Evolutionary conservation across 345 rosid species (phyloP).

Genomic region (Firmiana major): DNA sequence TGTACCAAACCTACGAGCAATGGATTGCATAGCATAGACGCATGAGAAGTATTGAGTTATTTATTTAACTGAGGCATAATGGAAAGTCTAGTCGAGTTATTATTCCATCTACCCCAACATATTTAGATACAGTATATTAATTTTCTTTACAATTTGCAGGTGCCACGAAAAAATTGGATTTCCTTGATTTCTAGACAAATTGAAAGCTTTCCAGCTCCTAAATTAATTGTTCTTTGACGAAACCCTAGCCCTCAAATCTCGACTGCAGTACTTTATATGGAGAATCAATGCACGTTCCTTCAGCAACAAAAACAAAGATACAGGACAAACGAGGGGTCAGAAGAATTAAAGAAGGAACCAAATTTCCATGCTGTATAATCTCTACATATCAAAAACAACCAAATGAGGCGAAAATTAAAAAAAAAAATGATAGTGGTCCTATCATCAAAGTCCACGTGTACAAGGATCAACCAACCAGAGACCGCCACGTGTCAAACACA

Average conservation of each 20-base stretch:
- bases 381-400: slow-evolving; percentile 5
- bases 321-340: slow-evolving; percentile 28
- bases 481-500: no score
- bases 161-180: slow-evolving; percentile 2
- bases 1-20: slow-evolving; percentile 20
- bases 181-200: slow-evolving; percentile 18
- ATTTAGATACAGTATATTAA: slow-evolving; percentile 25
- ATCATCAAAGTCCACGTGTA: no score
- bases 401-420: background rate
- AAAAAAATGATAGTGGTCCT: no score
- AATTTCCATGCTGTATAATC: slow-evolving; percentile 9
- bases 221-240: slow-evolving; percentile 19
- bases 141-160: slow-evolving; percentile 14
- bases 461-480: no score
- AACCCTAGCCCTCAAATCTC: slow-evolving; percentile 22
- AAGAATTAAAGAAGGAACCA: slow-evolving; percentile 19
- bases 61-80: slow-evolving; percentile 15
- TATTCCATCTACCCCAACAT: slow-evolving; percentile 22
- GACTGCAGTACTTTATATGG: slow-evolving; percentile 12
- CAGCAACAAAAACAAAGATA: slow-evolving; percentile 32
- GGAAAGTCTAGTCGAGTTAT: slow-evolving; percentile 26
- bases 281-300: slow-evolving; percentile 46
- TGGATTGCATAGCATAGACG: no score
- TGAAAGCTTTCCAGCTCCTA: slow-evolving; percentile 6
- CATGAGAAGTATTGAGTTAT: background rate